Evolutionary conservation across 2,329 filamentous ascomycete genomes (phyloP).

Genomic region (Zasmidium cellare): DNA sequence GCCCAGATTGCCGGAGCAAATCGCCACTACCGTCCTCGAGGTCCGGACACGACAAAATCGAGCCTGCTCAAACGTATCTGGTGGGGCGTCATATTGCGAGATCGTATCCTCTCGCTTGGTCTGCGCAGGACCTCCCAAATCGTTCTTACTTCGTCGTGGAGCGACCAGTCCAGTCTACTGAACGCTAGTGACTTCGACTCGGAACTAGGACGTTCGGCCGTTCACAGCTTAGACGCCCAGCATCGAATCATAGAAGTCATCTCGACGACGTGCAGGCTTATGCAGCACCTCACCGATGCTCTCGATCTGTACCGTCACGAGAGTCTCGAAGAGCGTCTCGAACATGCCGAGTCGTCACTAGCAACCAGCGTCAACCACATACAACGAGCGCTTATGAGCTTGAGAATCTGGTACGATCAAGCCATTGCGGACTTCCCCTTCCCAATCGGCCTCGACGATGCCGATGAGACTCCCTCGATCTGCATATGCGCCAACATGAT

Average conservation of each 20-base stretch:
- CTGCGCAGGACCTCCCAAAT: neutral
- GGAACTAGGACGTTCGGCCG: conserved; percentile 7
- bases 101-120: conserved; percentile 8
- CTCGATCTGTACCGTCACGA: neutral
- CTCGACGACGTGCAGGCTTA: conserved; percentile 1
- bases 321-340: conserved; percentile 8
- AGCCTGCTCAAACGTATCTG: conserved; percentile 10
- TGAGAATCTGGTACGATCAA: conserved; percentile 8
- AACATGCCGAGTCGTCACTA: neutral
- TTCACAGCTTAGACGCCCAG: conserved; percentile 5
- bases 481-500: conserved; percentile 13
- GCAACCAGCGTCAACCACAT: neutral
- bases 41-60: neutral
- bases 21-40: conserved; percentile 1
- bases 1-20: conserved; percentile 11
- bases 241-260: conserved; percentile 7
- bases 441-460: conserved; percentile 8
- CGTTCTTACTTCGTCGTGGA: neutral
- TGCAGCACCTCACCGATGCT: conserved; percentile 1
- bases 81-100: conserved; percentile 13
- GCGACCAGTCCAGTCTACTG: neutral
- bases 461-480: conserved; percentile 6
- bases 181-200: conserved; percentile 5
- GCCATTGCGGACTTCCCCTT: conserved; percentile 5
- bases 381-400: neutral